A percentile compares a stretch with the other conserved stretches of the same genome.
phyloP scores from a whole-genome alignment of 352 stramenopile genomes.

The Globisporangium middletonii region DNA sequence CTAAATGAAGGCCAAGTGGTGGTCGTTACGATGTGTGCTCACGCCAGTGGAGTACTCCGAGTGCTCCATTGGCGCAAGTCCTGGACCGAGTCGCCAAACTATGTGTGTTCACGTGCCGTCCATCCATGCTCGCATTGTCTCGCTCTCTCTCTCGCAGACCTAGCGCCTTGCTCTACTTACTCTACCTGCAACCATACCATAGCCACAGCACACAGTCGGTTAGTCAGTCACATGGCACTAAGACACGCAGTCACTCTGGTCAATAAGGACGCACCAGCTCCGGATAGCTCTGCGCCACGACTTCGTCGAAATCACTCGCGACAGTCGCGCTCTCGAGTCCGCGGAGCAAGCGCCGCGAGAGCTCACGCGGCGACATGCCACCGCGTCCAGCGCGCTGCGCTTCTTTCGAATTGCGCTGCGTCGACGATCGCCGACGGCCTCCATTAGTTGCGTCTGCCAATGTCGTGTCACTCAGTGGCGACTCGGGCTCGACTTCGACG shows the following conservation, averaged over 20 bases:
- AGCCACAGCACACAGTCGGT: background rate
- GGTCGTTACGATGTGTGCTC: no score
- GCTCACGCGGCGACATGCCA: conserved; percentile 2
- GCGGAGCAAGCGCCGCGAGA: conserved; percentile 13
- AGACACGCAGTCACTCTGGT: background rate
- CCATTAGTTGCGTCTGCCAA: background rate
- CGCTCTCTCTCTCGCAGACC: no score
- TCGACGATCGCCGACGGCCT: background rate
- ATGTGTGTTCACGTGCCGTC: no score
- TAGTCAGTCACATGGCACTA: background rate
- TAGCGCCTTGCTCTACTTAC: background rate
- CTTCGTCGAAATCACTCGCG: conserved; percentile 26
- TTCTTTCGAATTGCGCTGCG: background rate
- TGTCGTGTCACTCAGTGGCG: conserved; percentile 9
- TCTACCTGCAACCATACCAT: conserved; percentile 2
- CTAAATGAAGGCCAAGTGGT: no score
- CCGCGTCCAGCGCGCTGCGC: background rate
- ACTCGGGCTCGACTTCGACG: conserved; percentile 10
- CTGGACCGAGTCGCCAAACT: no score
- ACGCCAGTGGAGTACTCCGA: no score
- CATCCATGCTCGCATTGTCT: no score
- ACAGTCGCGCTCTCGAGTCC: conserved; percentile 9
- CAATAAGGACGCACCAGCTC: conserved; percentile 21
- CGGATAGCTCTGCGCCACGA: conserved; percentile 33
- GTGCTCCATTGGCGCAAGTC: no score